phyloP scores from a whole-genome alignment of 2,329 filamentous ascomycete species.

The Plectosphaerella sp. region DNA sequence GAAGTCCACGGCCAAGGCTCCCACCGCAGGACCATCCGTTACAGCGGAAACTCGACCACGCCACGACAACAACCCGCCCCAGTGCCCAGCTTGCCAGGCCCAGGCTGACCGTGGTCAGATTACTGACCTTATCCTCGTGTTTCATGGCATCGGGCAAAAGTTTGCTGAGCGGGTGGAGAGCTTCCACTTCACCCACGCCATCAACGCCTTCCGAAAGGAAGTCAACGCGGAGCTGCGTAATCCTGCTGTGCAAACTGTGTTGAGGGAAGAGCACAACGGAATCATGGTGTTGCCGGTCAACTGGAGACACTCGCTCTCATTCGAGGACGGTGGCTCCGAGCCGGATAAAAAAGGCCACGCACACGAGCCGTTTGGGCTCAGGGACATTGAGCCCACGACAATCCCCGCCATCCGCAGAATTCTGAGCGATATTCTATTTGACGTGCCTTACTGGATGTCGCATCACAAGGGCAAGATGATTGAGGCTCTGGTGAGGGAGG shows the following conservation, averaged over 20 bases:
- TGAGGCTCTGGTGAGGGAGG: constrained; percentile 78
- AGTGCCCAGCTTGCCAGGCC: constrained; percentile 56
- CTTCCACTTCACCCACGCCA: constrained; percentile 94
- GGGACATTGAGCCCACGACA: constrained; percentile 87
- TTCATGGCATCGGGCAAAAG: constrained; percentile 96
- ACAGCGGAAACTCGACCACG: constrained; percentile 8
- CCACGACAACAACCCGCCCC: constrained; percentile 10
- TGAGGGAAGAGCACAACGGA: constrained; percentile 75
- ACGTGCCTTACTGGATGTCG: constrained; percentile 96
- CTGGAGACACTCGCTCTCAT: constrained; percentile 83
- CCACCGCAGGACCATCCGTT: neutral
- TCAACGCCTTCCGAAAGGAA: constrained; percentile 82
- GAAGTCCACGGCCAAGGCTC: constrained; percentile 17
- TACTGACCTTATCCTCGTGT: constrained; percentile 83
- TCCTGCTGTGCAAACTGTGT: constrained; percentile 66
- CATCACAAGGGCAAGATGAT: constrained; percentile 96
- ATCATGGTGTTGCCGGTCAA: constrained; percentile 95
- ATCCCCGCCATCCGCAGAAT: constrained; percentile 90
- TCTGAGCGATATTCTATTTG: constrained; percentile 96
- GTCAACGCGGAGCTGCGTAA: constrained; percentile 80
- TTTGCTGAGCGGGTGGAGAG: constrained; percentile 91
- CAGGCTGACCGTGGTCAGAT: constrained; percentile 65
- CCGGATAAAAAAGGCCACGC: constrained; percentile 49
- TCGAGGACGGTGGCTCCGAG: constrained; percentile 71
- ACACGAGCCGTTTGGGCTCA: constrained; percentile 58